These are phyloP conservation scores for Lippia alba DNA, from an alignment of 305 asterid genomes.

Conservation along the genomic window DNA sequence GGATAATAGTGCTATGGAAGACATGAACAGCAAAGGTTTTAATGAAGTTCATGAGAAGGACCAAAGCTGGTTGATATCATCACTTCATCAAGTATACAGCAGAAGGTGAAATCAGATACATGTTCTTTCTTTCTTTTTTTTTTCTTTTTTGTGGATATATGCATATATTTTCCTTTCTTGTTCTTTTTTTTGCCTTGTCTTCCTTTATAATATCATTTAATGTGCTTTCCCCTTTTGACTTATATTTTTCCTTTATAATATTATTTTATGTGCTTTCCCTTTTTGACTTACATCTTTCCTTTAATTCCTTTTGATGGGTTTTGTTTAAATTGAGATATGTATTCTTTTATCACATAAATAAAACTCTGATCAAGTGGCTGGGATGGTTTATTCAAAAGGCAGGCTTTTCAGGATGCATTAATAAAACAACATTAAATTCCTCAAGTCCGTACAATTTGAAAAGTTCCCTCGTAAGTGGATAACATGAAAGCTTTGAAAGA, in stretches of 20 bases:
- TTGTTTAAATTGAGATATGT: constrained; percentile 17
- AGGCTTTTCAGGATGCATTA: too few species aligned
- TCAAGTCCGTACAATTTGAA: too few species aligned
- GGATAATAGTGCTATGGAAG: constrained; percentile 58
- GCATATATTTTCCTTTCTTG: too few species aligned
- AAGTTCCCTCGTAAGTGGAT: too few species aligned
- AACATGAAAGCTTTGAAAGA: too few species aligned
- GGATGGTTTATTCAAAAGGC: too few species aligned
- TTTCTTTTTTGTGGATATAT: too few species aligned
- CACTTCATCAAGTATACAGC: constrained; percentile 97
- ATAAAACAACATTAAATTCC: too few species aligned
- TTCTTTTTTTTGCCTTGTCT: constrained; percentile 20
- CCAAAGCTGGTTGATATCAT: constrained; percentile 90
- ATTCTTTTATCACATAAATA: background rate
- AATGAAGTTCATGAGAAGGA: constrained; percentile 80
- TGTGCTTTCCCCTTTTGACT: background rate
- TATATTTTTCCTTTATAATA: background rate
- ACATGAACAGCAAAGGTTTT: constrained; percentile 57
- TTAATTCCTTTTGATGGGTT: constrained; percentile 16
- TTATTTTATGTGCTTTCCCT: constrained; percentile 3
- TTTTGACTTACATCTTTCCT: background rate
- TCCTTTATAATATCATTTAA: constrained; percentile 27
- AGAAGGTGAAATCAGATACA: constrained; percentile 71
- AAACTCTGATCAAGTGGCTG: too few species aligned
- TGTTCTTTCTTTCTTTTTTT: constrained; percentile 7